phyloP scores from a whole-genome alignment of 208 protist genomes.

The Trypanosoma caninum region DNA sequence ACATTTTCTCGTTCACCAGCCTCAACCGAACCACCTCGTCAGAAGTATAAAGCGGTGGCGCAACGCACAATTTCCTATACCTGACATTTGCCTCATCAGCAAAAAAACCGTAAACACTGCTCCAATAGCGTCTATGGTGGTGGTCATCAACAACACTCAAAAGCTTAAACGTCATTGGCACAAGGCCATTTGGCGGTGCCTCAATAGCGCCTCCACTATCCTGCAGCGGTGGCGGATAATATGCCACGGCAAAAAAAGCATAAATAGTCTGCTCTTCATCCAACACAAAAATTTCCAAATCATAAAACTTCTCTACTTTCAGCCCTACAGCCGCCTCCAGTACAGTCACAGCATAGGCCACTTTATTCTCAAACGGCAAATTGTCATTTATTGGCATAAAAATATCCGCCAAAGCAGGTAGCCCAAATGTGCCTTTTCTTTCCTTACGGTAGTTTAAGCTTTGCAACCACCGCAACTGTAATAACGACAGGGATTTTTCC shows the following conservation, averaged over 20 bases:
- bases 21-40: slow-evolving; percentile 28
- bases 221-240: slow-evolving; percentile 17
- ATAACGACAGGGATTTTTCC: slow-evolving; percentile 12
- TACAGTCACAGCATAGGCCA: slow-evolving; percentile 12
- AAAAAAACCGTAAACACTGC: slow-evolving; percentile 16
- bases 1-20: slow-evolving; percentile 10
- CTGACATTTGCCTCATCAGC: slow-evolving; percentile 8
- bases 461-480: slow-evolving; percentile 38
- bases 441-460: slow-evolving; percentile 26
- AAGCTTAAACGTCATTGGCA: slow-evolving; percentile 34
- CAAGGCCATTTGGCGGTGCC: slow-evolving; percentile 19
- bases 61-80: slow-evolving; percentile 2
- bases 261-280: slow-evolving; percentile 22
- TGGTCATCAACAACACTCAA: slow-evolving; percentile 18
- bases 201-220: not conserved
- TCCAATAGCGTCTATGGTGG: slow-evolving; percentile 25
- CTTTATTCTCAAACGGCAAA: slow-evolving; percentile 26
- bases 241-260: slow-evolving; percentile 27
- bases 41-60: slow-evolving; percentile 25
- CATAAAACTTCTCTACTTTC: slow-evolving; percentile 27
- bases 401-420: slow-evolving; percentile 3
- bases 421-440: slow-evolving; percentile 22
- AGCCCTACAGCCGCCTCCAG: slow-evolving; percentile 27
- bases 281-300: slow-evolving; percentile 27
- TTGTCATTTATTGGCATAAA: slow-evolving; percentile 6